Evolutionary conservation across 805 yeast genomes (phyloP), one percentile per base, ranked within the genome.

Genomic region (Wickerhamiella brachini): DNA sequence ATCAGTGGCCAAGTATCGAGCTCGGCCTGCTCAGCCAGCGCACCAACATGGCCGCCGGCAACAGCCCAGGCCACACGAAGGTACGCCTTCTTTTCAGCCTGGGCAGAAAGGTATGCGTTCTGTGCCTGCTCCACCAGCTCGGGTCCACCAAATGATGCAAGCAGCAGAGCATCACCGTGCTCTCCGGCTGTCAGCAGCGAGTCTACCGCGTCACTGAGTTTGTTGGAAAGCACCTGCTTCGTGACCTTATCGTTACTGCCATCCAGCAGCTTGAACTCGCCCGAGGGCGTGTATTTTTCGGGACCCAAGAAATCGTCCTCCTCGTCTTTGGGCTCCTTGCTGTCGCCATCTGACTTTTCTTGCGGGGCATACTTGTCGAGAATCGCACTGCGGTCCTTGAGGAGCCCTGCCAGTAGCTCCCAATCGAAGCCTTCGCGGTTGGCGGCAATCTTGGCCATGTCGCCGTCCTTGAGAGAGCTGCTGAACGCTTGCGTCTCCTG

Each of bases 1-100:
- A 85, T 79, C 44, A 80, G 81, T 59, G 79, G 83, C 98, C 98
- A 93, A 57, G 85, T 80, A 3, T 73, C 60, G 41, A 89, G 79
- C 61, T 85, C 83, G 29, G 85, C 83, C 62, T 89, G 81, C 45
- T 76, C 73, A 29, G 88, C 93, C 54, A 93, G 64, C 64, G 90
- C 97, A 29, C 71, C 68, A 49, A 72, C 76, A 49, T 68, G 70
- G 37, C 71, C 70, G 29, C 76, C 71, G 0, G 85, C 72, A 13
- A 80, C 75, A 48, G 80, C 77, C 67, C 80, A 81, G 51, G 94
- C 71, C 15, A 87, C 71, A 61, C 98, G 82, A 2, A 95, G 76
- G 52, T 85, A 72, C 3, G 81, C 68, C 41, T 79, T 70, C 8
- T 72, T 67, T 3, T 67, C 59, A 20, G 78, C 79, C 55, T 76